These are phyloP conservation scores for Thalassia testudinum DNA, from an alignment of 116 monocot genomes.

Conservation along the genomic window DNA sequence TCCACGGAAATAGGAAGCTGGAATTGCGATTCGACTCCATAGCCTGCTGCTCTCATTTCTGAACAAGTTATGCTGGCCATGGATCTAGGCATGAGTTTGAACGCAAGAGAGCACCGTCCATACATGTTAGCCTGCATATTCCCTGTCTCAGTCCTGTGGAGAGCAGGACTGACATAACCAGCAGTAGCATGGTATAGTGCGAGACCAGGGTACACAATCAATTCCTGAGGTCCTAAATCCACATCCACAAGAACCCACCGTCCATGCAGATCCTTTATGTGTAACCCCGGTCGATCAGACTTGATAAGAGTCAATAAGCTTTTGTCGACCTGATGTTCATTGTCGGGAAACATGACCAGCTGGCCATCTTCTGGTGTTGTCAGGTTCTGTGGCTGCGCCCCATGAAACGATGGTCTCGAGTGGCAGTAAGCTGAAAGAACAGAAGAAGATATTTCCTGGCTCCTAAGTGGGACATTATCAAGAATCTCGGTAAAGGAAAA, in stretches of 20 bases:
- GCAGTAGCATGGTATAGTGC: conserved; percentile 94
- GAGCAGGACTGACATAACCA: conserved; percentile 72
- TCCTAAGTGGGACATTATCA: conserved; percentile 71
- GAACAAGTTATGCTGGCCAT: conserved; percentile 78
- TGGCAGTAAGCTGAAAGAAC: conserved; percentile 91
- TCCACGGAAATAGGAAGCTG: conserved; percentile 68
- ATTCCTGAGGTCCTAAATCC: conserved; percentile 71
- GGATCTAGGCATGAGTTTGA: conserved; percentile 91
- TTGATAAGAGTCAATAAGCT: conserved; percentile 76
- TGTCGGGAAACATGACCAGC: conserved; percentile 45
- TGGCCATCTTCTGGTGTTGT: conserved; percentile 49
- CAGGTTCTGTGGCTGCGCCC: conserved; percentile 22
- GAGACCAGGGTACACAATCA: conserved; percentile 75
- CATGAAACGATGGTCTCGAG: conserved; percentile 76
- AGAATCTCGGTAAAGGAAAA: conserved; percentile 71
- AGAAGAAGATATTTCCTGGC: conserved; percentile 74
- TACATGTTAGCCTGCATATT: conserved; percentile 55
- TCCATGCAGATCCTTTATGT: conserved; percentile 76
- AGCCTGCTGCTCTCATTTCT: conserved; percentile 88
- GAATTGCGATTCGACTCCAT: conserved; percentile 86
- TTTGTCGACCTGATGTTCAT: conserved; percentile 78
- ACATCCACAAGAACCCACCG: conserved; percentile 81
- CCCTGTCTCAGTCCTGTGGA: conserved; percentile 41
- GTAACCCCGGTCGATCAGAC: conserved; percentile 60
- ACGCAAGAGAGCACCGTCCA: conserved; percentile 73